phyloP scores from a whole-genome alignment of 2,329 filamentous ascomycete species.

The Aphanoascus verrucosus region DNA sequence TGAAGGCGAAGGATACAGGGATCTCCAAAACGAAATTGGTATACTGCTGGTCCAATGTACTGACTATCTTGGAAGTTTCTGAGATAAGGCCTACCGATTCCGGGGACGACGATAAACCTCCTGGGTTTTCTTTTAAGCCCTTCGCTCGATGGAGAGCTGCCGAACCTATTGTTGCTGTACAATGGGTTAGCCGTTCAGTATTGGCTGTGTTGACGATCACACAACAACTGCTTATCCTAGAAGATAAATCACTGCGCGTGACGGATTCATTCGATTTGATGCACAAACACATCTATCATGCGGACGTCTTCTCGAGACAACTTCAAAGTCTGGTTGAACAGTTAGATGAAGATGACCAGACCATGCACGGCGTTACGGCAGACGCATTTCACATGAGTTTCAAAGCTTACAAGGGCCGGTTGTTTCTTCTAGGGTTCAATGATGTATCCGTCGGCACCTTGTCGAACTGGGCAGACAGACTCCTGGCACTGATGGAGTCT shows the following conservation, averaged over 20 bases:
- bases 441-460: constrained; percentile 82
- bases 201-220: constrained; percentile 86
- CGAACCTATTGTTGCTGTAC: constrained; percentile 88
- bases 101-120: constrained; percentile 64
- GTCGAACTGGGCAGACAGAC: constrained; percentile 92
- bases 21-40: constrained; percentile 70
- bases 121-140: constrained; percentile 66
- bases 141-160: constrained; percentile 86
- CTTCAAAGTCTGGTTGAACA: constrained; percentile 76
- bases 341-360: constrained; percentile 71
- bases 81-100: constrained; percentile 49
- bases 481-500: constrained; percentile 88
- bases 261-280: constrained; percentile 91
- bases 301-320: constrained; percentile 80
- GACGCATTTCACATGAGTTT: constrained; percentile 99
- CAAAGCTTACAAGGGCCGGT: constrained; percentile 81
- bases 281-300: constrained; percentile 83
- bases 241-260: constrained; percentile 78
- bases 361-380: constrained; percentile 90
- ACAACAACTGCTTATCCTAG: constrained; percentile 81
- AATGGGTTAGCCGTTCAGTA: constrained; percentile 93
- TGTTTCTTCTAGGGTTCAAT: constrained; percentile 89
- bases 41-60: constrained; percentile 97
- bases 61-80: constrained; percentile 83
- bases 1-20: constrained; percentile 63